Conservation (phyloP, 208 protist species). For the Tritrichomonas foetus region DNA sequence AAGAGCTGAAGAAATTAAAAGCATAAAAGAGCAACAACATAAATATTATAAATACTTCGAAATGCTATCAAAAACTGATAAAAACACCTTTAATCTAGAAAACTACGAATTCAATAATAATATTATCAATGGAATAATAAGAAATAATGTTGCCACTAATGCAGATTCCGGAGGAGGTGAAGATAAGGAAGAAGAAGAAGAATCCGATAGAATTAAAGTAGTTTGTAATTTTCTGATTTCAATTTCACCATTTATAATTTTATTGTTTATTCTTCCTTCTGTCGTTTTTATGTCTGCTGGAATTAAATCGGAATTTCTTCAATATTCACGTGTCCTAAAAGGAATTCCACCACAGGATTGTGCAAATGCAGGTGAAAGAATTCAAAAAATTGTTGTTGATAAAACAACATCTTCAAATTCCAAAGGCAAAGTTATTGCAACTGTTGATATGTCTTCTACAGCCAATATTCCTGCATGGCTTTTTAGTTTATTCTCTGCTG, state of each 20-base stretch:
- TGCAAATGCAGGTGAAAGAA: neutral
- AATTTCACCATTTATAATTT: neutral
- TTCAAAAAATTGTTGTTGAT: neutral
- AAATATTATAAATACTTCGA: no score
- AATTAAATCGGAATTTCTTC: neutral
- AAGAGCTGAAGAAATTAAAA: no score
- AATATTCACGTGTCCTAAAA: neutral
- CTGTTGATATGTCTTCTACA: neutral
- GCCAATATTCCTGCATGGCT: neutral
- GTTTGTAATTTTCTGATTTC: neutral
- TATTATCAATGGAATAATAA: neutral
- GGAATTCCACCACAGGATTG: neutral
- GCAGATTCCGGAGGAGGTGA: neutral
- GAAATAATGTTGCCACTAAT: neutral
- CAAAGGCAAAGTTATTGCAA: neutral
- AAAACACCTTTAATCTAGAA: no score
- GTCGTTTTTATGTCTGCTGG: neutral
- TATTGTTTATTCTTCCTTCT: neutral
- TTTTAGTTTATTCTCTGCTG: neutral
- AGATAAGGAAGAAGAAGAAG: neutral
- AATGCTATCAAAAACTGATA: no score
- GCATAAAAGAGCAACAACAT: no score
- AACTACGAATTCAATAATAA: neutral
- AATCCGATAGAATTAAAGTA: neutral
- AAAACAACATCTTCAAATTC: neutral